Percentiles rank a stretch among this genome's conserved stretches.
phyloP scores from a whole-genome alignment of 2,329 filamentous ascomycete species.

The Geosmithia flava region DNA sequence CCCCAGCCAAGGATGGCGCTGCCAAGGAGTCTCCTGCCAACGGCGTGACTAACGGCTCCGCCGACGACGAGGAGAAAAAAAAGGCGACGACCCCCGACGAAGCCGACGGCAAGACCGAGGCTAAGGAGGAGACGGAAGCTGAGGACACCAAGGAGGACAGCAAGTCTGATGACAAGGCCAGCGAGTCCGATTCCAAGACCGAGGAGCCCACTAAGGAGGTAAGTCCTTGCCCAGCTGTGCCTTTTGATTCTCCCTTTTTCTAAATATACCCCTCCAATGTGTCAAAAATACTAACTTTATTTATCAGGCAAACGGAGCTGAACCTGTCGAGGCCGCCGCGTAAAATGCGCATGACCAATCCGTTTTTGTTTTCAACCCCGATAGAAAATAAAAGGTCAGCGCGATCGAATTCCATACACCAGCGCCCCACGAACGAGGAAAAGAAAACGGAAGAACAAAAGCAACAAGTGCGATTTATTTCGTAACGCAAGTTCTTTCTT shows the following conservation, averaged over 20 bases:
- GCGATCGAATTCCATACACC: too few relatives aligned
- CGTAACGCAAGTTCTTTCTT: not conserved
- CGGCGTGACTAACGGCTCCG: slow-evolving; percentile 31
- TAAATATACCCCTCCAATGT: not conserved
- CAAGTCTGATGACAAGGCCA: slow-evolving; percentile 7
- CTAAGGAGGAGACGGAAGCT: not conserved
- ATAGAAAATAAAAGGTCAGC: too few relatives aligned
- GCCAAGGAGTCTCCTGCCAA: slow-evolving; percentile 24
- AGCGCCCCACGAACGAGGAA: too few relatives aligned
- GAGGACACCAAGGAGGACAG: slow-evolving; percentile 13
- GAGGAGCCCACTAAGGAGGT: not conserved
- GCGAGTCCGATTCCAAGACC: not conserved
- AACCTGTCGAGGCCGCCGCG: not conserved
- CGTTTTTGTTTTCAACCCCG: too few relatives aligned
- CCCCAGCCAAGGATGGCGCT: slow-evolving; percentile 19
- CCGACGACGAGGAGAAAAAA: slow-evolving; percentile 25
- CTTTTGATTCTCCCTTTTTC: too few relatives aligned
- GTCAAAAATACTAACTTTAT: not conserved
- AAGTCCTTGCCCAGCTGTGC: not conserved
- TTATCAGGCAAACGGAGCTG: not conserved
- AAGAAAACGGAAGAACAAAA: too few relatives aligned
- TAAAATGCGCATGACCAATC: too few relatives aligned
- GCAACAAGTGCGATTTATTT: too few relatives aligned
- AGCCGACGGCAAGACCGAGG: not conserved
- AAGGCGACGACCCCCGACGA: slow-evolving; percentile 22